Percentiles rank a stretch among this genome's conserved stretches.
These are phyloP conservation scores for Penicillium verrucosum DNA, from an alignment of 2,329 filamentous ascomycete genomes.

Conservation along the genomic window DNA sequence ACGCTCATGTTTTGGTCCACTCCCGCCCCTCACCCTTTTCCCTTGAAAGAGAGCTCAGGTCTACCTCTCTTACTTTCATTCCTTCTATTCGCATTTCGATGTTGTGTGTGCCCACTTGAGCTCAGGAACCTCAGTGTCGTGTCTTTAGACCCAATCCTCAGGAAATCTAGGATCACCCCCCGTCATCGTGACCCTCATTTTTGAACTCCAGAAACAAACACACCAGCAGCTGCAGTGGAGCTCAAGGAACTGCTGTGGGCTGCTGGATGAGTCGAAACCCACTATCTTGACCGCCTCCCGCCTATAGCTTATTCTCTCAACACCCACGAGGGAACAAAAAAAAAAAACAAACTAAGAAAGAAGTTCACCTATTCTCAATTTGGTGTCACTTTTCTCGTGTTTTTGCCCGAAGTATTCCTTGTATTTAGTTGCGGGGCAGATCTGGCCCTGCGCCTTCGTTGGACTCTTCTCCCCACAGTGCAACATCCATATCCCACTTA, in stretches of 20 bases:
- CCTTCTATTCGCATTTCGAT: not conserved
- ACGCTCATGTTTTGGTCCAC: conserved; percentile 23
- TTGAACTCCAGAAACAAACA: conserved; percentile 15
- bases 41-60: conserved; percentile 11
- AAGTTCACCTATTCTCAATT: conserved; percentile 5
- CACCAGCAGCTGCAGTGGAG: conserved; percentile 25
- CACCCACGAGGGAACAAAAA: conserved; percentile 5
- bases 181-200: conserved; percentile 9
- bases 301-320: conserved; percentile 15
- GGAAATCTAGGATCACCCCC: not conserved
- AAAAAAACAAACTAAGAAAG: conserved; percentile 17
- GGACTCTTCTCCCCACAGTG: conserved; percentile 4
- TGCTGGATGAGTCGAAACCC: conserved; percentile 22
- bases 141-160: not conserved
- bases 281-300: conserved; percentile 25
- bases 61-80: not conserved
- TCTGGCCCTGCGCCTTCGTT: conserved; percentile 6
- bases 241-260: conserved; percentile 19
- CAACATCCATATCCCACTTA: conserved; percentile 1
- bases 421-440: conserved; percentile 13
- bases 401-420: conserved; percentile 2
- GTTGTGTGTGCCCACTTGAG: not conserved
- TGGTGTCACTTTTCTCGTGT: conserved; percentile 3
- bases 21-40: conserved; percentile 18
- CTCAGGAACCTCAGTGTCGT: not conserved